Percentiles rank a stretch among this genome's conserved stretches.
Evolutionary conservation across 257 asterid species (phyloP).

Genomic region (Nicotiana benthamiana): DNA sequence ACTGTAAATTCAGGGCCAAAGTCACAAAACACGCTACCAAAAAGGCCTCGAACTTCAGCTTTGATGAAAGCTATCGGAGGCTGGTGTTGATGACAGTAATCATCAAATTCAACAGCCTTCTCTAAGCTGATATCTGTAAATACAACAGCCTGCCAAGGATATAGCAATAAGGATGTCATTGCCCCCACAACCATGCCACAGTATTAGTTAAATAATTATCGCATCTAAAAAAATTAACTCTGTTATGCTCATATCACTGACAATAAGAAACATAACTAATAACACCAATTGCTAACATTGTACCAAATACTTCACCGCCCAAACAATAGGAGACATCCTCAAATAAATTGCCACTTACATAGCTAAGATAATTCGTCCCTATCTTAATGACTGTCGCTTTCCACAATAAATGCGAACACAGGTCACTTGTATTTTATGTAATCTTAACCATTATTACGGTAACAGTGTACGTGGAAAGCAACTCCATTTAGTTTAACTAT

Average conservation of each 20-base stretch:
- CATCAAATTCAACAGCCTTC: constrained; percentile 61
- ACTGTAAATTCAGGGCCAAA: constrained; percentile 87
- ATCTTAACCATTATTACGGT: neutral
- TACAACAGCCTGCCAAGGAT: constrained; percentile 68
- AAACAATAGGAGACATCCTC: neutral
- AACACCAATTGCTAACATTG: neutral
- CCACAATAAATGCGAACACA: neutral
- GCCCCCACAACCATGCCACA: neutral
- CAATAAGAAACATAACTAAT: neutral
- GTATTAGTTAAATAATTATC: neutral
- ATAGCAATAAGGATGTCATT: neutral
- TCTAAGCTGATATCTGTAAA: constrained; percentile 63
- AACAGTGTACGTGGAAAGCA: neutral
- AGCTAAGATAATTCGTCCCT: neutral
- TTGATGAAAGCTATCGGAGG: constrained; percentile 91
- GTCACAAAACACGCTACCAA: constrained; percentile 82
- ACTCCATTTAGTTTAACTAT: neutral
- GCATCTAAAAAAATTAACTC: neutral
- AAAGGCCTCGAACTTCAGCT: constrained; percentile 88
- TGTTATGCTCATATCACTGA: neutral
- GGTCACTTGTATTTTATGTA: neutral
- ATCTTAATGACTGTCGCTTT: neutral
- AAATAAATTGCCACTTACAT: neutral
- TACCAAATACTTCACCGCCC: neutral
- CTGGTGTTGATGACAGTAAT: constrained; percentile 76